These are phyloP conservation scores for Fraxinus excelsior DNA, from an alignment of 257 asterid species.

Conservation along the genomic window DNA sequence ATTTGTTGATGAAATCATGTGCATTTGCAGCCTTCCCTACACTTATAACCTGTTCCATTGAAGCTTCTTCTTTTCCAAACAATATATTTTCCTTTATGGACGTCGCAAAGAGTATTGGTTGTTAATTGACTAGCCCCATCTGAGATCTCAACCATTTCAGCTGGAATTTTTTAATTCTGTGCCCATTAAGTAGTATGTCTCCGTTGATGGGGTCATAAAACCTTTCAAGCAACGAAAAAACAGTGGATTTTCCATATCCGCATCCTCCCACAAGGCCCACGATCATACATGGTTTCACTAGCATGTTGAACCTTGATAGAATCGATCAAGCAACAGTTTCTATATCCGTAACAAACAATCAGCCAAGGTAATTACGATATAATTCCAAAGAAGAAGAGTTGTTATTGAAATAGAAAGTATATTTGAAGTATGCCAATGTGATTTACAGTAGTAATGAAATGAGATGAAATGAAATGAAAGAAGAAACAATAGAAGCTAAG, in stretches of 20 bases:
- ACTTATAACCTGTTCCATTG: slow-evolving; percentile 44
- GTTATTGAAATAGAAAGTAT: no score
- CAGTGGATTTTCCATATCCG: slow-evolving; percentile 79
- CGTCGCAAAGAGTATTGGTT: slow-evolving; percentile 72
- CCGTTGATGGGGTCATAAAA: slow-evolving; percentile 70
- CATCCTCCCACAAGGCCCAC: slow-evolving; percentile 81
- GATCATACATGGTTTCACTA: no score
- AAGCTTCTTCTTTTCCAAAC: slow-evolving; percentile 71
- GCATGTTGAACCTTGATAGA: no score
- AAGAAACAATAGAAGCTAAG: no score
- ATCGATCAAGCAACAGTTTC: no score
- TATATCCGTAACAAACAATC: no score
- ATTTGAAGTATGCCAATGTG: no score
- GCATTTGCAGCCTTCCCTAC: slow-evolving; percentile 76
- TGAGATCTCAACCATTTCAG: slow-evolving; percentile 76
- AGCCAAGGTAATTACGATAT: no score
- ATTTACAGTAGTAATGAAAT: no score
- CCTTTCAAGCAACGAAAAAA: slow-evolving; percentile 65
- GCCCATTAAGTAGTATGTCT: slow-evolving; percentile 63
- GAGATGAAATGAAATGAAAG: no score
- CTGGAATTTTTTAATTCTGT: slow-evolving; percentile 44
- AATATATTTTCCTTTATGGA: slow-evolving; percentile 65
- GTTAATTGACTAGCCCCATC: slow-evolving; percentile 77
- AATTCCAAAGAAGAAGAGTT: no score
- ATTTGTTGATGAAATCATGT: slow-evolving; percentile 57